Conservation (phyloP, 306 rosid species). For the Acacia confusa region DNA sequence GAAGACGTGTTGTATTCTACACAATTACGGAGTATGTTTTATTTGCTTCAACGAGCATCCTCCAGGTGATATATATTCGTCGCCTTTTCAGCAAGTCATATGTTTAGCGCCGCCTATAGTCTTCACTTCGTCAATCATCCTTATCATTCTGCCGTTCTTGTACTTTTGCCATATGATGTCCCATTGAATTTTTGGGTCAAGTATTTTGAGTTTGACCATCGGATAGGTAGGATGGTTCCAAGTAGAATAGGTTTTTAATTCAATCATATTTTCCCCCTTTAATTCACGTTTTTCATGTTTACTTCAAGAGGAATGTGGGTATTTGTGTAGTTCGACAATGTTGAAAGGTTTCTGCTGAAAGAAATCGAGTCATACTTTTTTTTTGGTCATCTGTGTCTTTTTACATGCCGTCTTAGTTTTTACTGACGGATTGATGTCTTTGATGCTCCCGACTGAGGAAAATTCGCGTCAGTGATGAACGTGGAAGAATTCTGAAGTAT, state of each 20-base stretch:
- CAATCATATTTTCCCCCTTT: background rate
- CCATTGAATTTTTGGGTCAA: background rate
- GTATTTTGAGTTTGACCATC: background rate
- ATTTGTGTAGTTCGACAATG: background rate
- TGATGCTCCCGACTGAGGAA: background rate
- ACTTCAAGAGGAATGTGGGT: background rate
- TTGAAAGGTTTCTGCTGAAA: background rate
- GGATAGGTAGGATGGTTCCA: background rate
- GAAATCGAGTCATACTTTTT: background rate
- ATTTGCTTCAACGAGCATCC: constrained; percentile 38
- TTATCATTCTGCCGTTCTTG: background rate
- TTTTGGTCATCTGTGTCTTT: too few species aligned
- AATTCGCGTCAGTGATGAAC: background rate
- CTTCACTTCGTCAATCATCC: background rate
- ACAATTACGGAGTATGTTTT: constrained; percentile 41
- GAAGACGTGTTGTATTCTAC: constrained; percentile 46
- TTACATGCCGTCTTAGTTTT: background rate
- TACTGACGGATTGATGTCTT: background rate
- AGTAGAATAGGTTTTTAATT: background rate
- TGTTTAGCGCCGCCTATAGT: constrained; percentile 38
- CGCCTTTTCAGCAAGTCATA: constrained; percentile 50
- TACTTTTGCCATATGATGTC: background rate
- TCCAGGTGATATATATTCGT: constrained; percentile 51
- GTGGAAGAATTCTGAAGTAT: background rate
- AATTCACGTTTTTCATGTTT: background rate